Evolutionary conservation across 2,329 filamentous ascomycete species (phyloP), one percentile per base, ranked within the genome.

Genomic region (Talaromyces sp.): DNA sequence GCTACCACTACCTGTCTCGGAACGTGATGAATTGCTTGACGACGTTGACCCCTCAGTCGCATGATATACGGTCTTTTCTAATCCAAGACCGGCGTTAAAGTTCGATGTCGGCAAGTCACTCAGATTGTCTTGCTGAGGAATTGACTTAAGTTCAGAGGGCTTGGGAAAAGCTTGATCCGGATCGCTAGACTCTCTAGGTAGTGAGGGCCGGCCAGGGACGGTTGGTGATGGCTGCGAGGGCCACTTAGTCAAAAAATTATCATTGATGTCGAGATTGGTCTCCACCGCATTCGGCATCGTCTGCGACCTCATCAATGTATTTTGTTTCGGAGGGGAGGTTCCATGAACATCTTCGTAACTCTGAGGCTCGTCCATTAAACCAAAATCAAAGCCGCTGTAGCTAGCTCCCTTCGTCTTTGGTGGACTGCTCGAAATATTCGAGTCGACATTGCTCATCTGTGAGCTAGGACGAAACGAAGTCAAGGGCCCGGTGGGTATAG

Each of bases 41-140:
- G 87, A 88, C 31, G 85, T 83, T 1, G 89, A 92, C 66, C 86
- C 84, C 1, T 87, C 86, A 0, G 86, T 80, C 3, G 85, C 83
- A 70, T 91, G 88, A 70, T 90, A 89, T 0, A 87, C 85, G 69
- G 89, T 89, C 35, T 63, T 66, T 39, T 85, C 83, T 0, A 80
- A 68, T 31, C 77, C 78, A 11, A 80, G 67, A 2, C 74, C 75
- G 11, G 75, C 75, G 5, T 76, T 76, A 54, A 79, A 79, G 52
- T 75, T 78, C 4, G 78, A 78, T 13, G 78, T 35, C 19, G 49
- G 49, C 13, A 33, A 19, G 37, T 11, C 22, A 11, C 19, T 39
- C 14, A 9, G 24, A 13, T 13, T 22, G n/a, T 57, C 54, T 37
- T 54, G 47, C 33, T 35, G n/a, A 19, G 37, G 24, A 16, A 33